phyloP scores from a whole-genome alignment of 1,284 basidiomycete species.

The Xerocomus cyaneibrunnescens region DNA sequence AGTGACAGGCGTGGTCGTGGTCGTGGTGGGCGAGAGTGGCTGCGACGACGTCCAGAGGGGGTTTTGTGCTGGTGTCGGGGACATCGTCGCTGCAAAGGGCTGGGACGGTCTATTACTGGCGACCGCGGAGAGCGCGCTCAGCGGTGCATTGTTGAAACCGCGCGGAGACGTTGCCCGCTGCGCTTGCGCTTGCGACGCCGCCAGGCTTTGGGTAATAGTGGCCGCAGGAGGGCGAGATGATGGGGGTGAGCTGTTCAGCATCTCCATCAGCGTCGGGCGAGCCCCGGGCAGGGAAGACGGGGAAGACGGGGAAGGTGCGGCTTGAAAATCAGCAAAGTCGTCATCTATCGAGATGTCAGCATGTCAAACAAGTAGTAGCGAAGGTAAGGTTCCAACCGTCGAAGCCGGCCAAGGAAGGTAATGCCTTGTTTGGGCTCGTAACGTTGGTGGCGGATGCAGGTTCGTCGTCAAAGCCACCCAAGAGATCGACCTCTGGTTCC shows the following conservation, averaged over 20 bases:
- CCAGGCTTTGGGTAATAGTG: conserved; percentile 15
- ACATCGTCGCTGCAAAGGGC: conserved; percentile 13
- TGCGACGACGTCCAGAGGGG: conserved; percentile 25
- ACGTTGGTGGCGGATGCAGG: conserved; percentile 25
- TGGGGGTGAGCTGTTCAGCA: conserved; percentile 42
- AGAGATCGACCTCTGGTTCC: conserved; percentile 64
- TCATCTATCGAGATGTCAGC: conserved; percentile 53
- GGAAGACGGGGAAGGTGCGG: conserved; percentile 55
- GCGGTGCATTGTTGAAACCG: conserved; percentile 2
- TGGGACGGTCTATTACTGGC: conserved; percentile 21
- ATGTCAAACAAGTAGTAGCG: neutral
- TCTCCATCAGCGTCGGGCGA: conserved; percentile 54
- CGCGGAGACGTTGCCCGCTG: conserved; percentile 18
- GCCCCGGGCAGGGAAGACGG: conserved; percentile 34
- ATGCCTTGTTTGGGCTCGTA: conserved; percentile 55
- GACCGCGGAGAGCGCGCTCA: conserved; percentile 18
- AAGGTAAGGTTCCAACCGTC: conserved; percentile 14
- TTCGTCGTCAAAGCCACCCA: conserved; percentile 74
- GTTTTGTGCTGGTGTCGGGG: conserved; percentile 25
- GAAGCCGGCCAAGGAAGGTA: conserved; percentile 45
- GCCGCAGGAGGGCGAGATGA: conserved; percentile 21
- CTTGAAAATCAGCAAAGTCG: conserved; percentile 92
- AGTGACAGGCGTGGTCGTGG: conserved; percentile 8
- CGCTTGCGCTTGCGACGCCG: conserved; percentile 13
- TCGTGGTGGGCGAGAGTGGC: conserved; percentile 25